These are phyloP conservation scores for Xylaria sp. DNA, from an alignment of 2,329 filamentous ascomycete genomes.

Conservation along the genomic window DNA sequence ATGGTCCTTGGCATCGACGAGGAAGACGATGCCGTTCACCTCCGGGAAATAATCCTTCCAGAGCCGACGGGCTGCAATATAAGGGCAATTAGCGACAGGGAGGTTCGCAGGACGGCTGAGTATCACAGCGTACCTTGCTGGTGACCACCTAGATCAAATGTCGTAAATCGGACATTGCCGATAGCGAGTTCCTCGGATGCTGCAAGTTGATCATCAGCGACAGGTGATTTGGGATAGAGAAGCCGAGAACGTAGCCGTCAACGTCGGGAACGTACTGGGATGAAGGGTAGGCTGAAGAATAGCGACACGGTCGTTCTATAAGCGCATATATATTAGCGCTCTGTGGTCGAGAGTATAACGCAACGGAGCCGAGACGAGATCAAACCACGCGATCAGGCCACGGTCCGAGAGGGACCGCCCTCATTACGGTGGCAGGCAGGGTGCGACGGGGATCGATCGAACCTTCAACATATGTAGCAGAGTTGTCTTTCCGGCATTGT, in stretches of 20 bases:
- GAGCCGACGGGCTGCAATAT: slow-evolving; percentile 78
- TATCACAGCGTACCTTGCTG: slow-evolving; percentile 74
- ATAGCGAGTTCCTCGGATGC: slow-evolving; percentile 93
- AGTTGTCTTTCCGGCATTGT: slow-evolving; percentile 95
- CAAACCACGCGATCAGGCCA: slow-evolving; percentile 29
- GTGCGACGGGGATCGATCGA: slow-evolving; percentile 54
- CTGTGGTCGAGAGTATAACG: slow-evolving; percentile 2
- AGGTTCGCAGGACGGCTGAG: not conserved
- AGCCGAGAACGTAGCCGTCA: slow-evolving; percentile 21
- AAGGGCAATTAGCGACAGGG: slow-evolving; percentile 23
- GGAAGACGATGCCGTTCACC: slow-evolving; percentile 95
- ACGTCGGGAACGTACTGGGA: slow-evolving; percentile 72
- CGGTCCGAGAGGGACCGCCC: slow-evolving; percentile 5
- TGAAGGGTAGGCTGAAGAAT: slow-evolving; percentile 91
- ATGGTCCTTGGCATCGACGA: slow-evolving; percentile 96
- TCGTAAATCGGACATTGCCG: slow-evolving; percentile 93
- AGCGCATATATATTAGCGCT: slow-evolving; percentile 23
- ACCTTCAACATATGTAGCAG: slow-evolving; percentile 96
- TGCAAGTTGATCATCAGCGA: slow-evolving; percentile 50
- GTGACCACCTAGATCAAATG: slow-evolving; percentile 92
- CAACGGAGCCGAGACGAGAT: not conserved
- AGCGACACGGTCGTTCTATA: slow-evolving; percentile 88
- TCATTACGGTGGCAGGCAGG: slow-evolving; percentile 8
- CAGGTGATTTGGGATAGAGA: slow-evolving; percentile 41
- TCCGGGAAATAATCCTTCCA: slow-evolving; percentile 99